Percentiles rank a stretch among this genome's conserved stretches.
phyloP scores from a whole-genome alignment of 306 rosid species.

The Hippophae rhamnoides region DNA sequence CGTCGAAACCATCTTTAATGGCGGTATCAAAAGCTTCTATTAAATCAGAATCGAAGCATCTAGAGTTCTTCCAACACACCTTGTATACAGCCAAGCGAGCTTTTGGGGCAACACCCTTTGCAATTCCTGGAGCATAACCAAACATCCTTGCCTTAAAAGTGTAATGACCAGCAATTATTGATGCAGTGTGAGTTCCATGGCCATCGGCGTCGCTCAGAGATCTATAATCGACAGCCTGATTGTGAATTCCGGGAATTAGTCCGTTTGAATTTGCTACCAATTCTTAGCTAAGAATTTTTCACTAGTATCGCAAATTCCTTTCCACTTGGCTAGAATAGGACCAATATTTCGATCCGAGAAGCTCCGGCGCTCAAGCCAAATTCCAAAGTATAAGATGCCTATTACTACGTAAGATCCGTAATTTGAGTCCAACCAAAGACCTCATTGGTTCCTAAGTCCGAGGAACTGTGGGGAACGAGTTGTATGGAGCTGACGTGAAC shows the following conservation, averaged over 20 bases:
- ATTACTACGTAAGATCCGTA: constrained; percentile 82
- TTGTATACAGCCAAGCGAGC: constrained; percentile 72
- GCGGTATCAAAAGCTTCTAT: constrained; percentile 70
- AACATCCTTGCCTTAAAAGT: constrained; percentile 60
- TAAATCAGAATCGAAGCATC: constrained; percentile 82
- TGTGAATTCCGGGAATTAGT: constrained; percentile 33
- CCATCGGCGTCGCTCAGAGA: constrained; percentile 93
- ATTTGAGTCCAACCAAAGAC: constrained; percentile 85
- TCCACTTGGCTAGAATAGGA: constrained; percentile 69
- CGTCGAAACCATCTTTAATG: constrained; percentile 71
- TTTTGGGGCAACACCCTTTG: constrained; percentile 83
- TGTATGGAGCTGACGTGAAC: constrained; percentile 69
- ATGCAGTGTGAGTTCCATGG: constrained; percentile 89
- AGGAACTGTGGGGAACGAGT: constrained; percentile 93
- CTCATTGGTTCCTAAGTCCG: constrained; percentile 80
- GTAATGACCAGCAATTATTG: constrained; percentile 69
- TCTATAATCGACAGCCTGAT: constrained; percentile 64
- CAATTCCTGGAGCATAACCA: constrained; percentile 75
- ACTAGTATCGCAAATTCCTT: constrained; percentile 63
- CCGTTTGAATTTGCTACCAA: constrained; percentile 27
- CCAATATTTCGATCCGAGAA: constrained; percentile 68
- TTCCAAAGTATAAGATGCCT: constrained; percentile 67
- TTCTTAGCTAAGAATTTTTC: constrained; percentile 34
- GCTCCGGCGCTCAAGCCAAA: constrained; percentile 76
- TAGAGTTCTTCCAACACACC: constrained; percentile 80